These are phyloP conservation scores for Sporormia fimetaria DNA, from an alignment of 495 filamentous ascomycete genomes.

Conservation along the genomic window DNA sequence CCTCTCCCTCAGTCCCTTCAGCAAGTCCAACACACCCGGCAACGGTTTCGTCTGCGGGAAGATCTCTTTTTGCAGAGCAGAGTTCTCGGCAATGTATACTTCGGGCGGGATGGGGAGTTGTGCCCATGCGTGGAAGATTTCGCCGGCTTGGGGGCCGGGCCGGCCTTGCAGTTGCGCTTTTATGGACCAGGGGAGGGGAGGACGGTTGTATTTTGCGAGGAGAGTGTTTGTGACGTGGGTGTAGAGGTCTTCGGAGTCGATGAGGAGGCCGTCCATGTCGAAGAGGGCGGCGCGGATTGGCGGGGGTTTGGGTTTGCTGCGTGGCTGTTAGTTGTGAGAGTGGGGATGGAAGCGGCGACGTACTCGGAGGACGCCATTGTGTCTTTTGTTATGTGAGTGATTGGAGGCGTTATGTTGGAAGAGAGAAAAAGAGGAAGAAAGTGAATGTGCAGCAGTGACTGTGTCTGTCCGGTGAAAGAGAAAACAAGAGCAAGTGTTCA, in stretches of 20 bases:
- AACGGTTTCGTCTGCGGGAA: conserved; percentile 68
- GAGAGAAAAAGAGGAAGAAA: background rate
- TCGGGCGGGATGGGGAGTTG: conserved; percentile 63
- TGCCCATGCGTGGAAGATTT: conserved; percentile 72
- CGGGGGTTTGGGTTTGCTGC: conserved; percentile 33
- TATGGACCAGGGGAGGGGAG: conserved; percentile 74
- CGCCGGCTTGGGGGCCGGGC: conserved; percentile 54
- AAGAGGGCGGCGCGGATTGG: conserved; percentile 88
- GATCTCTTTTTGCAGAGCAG: conserved; percentile 50
- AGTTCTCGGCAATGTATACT: conserved; percentile 49
- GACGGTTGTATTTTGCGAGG: conserved; percentile 59
- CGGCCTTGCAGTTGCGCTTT: conserved; percentile 95
- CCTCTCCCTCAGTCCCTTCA: conserved; percentile 43
- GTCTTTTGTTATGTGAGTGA: background rate
- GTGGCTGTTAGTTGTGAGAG: conserved; percentile 1
- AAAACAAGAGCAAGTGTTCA: too few species aligned
- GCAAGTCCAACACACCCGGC: conserved; percentile 62
- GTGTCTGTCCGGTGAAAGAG: too few species aligned
- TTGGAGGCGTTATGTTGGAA: background rate
- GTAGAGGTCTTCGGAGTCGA: conserved; percentile 91
- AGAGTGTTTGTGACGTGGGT: conserved; percentile 71
- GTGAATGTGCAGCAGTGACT: too few species aligned
- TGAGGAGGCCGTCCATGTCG: conserved; percentile 94
- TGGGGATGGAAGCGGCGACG: conserved; percentile 1
- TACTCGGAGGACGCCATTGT: conserved; percentile 2